Conservation (phyloP, 78 protist genomes). For the Dictyostelium purpureum region DNA sequence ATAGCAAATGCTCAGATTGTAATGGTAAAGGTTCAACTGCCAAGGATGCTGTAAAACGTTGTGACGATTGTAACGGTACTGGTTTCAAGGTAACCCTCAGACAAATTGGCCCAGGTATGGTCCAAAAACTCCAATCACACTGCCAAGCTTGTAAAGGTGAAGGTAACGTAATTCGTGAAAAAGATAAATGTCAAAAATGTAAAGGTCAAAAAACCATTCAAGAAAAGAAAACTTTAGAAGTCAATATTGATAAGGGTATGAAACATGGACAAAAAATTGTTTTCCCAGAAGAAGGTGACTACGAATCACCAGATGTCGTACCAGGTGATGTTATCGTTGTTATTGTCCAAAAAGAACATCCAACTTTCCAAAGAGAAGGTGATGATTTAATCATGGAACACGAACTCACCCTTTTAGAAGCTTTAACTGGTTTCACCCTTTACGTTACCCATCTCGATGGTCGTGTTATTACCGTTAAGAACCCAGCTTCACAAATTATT, state of each 20-base stretch:
- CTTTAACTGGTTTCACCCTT: constrained; percentile 94
- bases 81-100: constrained; percentile 86
- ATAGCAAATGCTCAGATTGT: constrained; percentile 92
- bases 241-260: constrained; percentile 97
- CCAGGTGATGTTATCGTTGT: constrained; percentile 98
- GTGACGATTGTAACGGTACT: constrained; percentile 91
- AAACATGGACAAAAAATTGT: constrained; percentile 88
- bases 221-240: constrained; percentile 92
- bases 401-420: constrained; percentile 88
- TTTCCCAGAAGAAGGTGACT: constrained; percentile 97
- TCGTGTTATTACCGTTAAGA: constrained; percentile 83
- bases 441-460: constrained; percentile 93
- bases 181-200: constrained; percentile 91
- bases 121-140: constrained; percentile 86
- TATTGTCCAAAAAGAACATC: constrained; percentile 91
- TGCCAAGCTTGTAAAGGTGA: constrained; percentile 92
- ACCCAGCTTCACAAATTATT: constrained; percentile 82
- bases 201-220: constrained; percentile 87
- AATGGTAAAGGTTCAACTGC: constrained; percentile 77
- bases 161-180: constrained; percentile 89
- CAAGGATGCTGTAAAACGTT: constrained; percentile 74
- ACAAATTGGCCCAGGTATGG: constrained; percentile 95
- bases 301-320: constrained; percentile 87
- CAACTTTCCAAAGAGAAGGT: constrained; percentile 91
- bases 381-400: constrained; percentile 91